These are phyloP conservation scores for Backusella psychrophila DNA, from an alignment of 192 early-diverging fungal species.

Conservation along the genomic window DNA sequence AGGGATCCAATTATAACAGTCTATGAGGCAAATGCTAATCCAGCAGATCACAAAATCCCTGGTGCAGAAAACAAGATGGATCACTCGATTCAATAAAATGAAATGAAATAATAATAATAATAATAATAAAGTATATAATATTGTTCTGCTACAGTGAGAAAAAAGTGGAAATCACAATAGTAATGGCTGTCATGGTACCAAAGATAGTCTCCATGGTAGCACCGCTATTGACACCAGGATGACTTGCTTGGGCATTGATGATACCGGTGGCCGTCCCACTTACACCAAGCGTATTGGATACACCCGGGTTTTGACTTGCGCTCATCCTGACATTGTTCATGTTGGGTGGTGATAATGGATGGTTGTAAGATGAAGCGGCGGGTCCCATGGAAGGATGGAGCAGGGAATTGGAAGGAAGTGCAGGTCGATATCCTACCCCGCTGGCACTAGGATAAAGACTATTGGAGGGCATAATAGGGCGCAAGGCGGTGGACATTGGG, in stretches of 20 bases:
- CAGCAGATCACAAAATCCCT: conserved; percentile 68
- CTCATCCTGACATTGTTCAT: not conserved
- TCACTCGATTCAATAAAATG: conserved; percentile 43
- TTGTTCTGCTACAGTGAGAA: not conserved
- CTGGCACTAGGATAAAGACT: not conserved
- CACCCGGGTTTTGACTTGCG: not conserved
- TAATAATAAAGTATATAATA: not conserved
- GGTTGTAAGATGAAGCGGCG: not conserved
- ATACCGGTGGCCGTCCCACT: not conserved
- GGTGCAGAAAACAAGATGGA: conserved; percentile 44
- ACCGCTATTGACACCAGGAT: not conserved
- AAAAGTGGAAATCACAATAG: not conserved
- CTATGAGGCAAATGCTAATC: conserved; percentile 72
- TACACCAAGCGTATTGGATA: not conserved
- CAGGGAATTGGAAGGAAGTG: not conserved
- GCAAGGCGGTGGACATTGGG: not conserved
- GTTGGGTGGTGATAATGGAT: not conserved
- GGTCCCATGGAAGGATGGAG: not conserved
- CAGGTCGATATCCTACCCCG: not conserved
- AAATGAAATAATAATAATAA: not conserved
- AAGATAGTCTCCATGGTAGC: not conserved
- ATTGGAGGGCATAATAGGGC: not conserved
- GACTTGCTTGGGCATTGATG: not conserved
- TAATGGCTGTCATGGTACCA: not conserved
- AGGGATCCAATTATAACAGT: conserved; percentile 62